phyloP scores from a whole-genome alignment of 352 stramenopile genomes.

The Phytopythium mirpurense region DNA sequence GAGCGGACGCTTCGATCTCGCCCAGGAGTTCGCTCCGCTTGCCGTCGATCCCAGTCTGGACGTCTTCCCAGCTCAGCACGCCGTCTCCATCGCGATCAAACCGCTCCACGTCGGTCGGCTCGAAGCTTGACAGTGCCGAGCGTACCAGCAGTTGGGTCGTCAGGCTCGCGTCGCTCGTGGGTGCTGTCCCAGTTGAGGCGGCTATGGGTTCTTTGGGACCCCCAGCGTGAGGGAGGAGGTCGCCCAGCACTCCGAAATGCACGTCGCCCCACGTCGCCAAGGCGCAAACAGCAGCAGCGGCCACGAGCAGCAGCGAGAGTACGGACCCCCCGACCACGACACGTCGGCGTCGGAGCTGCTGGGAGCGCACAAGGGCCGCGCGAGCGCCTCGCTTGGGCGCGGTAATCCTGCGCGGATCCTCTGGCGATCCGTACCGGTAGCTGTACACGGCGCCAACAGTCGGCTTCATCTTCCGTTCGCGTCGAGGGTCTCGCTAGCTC shows the following conservation, averaged over 20 bases:
- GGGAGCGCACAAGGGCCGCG: not conserved
- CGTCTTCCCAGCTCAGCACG: not conserved
- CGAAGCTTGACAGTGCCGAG: not conserved
- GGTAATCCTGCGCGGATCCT: not conserved
- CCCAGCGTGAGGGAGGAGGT: no score
- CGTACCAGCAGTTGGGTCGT: not conserved
- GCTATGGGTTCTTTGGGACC: no score
- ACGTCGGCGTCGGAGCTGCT: not conserved
- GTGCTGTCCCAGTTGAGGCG: no score
- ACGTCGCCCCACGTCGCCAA: not conserved
- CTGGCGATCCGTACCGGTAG: not conserved
- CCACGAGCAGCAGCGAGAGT: not conserved
- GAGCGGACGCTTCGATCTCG: not conserved
- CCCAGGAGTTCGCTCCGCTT: not conserved
- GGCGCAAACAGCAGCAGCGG: not conserved
- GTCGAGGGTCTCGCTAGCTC: not conserved
- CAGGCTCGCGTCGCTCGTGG: not conserved
- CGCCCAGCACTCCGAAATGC: no score
- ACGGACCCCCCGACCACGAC: not conserved
- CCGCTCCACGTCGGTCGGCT: not conserved
- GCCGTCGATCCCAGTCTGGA: not conserved
- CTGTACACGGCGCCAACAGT: not conserved
- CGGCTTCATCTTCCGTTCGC: conserved; percentile 3
- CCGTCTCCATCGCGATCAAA: not conserved
- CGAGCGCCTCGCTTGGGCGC: not conserved